A percentile compares a stretch with the other conserved stretches of the same genome.
These are phyloP conservation scores for Clitopilus passeckerianus DNA, from an alignment of 768 basidiomycete species.

Conservation along the genomic window DNA sequence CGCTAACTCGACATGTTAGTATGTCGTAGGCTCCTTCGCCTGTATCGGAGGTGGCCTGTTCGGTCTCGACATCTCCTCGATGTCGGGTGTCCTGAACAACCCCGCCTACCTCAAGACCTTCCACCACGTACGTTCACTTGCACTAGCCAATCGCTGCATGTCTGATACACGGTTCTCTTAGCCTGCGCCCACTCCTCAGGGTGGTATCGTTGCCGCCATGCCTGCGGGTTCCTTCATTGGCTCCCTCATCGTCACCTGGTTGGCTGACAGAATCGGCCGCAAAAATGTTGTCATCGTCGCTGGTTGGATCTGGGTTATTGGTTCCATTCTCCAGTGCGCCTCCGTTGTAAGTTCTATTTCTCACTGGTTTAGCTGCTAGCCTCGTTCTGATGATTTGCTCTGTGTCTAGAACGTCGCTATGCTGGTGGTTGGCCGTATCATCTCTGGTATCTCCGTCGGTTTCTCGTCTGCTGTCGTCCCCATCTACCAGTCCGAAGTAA, in stretches of 20 bases:
- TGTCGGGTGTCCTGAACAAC: constrained; percentile 71
- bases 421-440: constrained; percentile 67
- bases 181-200: constrained; percentile 55
- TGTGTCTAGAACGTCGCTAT: constrained; percentile 59
- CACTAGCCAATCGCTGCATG: not conserved
- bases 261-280: constrained; percentile 64
- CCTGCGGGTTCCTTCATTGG: constrained; percentile 71
- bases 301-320: constrained; percentile 69
- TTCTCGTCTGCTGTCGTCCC: constrained; percentile 64
- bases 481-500: constrained; percentile 72
- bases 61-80: constrained; percentile 79
- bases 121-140: constrained; percentile 20
- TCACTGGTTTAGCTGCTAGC: too few relatives aligned
- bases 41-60: constrained; percentile 80
- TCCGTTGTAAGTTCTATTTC: constrained; percentile 28
- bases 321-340: constrained; percentile 69
- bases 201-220: constrained; percentile 76
- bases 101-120: constrained; percentile 31
- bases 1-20: constrained; percentile 30
- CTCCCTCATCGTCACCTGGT: constrained; percentile 53
- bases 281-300: constrained; percentile 63
- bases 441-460: constrained; percentile 66
- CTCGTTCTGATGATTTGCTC: too few relatives aligned
- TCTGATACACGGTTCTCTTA: constrained; percentile 7
- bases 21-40: constrained; percentile 75